phyloP scores from a whole-genome alignment of 1,284 basidiomycete species.

The Sporisorium exsertum region DNA sequence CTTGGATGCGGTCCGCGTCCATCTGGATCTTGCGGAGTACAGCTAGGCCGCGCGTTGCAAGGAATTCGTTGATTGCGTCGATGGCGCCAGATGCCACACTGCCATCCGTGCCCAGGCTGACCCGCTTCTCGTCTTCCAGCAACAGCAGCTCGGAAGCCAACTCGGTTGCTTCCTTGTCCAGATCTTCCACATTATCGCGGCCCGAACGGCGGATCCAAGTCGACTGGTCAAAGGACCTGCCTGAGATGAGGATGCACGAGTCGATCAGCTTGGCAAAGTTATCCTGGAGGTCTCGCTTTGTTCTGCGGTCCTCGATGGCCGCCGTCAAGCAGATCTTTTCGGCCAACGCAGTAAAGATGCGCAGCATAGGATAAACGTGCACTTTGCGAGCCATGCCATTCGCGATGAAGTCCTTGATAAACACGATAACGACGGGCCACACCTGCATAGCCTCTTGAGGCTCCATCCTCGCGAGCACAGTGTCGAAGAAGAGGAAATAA shows the following conservation, averaged over 20 bases:
- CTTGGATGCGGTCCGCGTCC: conserved; percentile 85
- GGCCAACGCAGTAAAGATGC: conserved; percentile 82
- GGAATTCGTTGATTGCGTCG: conserved; percentile 77
- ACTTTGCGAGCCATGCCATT: conserved; percentile 42
- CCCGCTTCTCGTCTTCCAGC: conserved; percentile 17
- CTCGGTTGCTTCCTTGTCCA: conserved; percentile 41
- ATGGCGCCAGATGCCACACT: conserved; percentile 17
- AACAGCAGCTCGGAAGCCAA: conserved; percentile 23
- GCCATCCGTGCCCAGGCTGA: background rate
- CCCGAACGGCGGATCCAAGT: conserved; percentile 81
- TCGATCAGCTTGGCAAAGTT: conserved; percentile 88
- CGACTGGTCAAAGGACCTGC: conserved; percentile 79
- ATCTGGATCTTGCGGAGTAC: conserved; percentile 82
- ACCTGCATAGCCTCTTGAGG: conserved; percentile 90
- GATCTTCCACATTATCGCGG: conserved; percentile 72
- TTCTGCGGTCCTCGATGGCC: conserved; percentile 86
- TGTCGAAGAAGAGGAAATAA: conserved; percentile 86
- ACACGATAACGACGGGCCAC: conserved; percentile 78
- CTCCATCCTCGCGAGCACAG: conserved; percentile 85
- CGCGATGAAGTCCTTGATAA: conserved; percentile 82
- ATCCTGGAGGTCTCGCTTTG: conserved; percentile 93
- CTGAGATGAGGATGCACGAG: conserved; percentile 79
- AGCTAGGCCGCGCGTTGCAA: conserved; percentile 79
- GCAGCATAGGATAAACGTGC: conserved; percentile 81
- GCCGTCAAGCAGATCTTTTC: conserved; percentile 85